Conservation (phyloP, 179 eudicot species). For the Silene coronaria region DNA sequence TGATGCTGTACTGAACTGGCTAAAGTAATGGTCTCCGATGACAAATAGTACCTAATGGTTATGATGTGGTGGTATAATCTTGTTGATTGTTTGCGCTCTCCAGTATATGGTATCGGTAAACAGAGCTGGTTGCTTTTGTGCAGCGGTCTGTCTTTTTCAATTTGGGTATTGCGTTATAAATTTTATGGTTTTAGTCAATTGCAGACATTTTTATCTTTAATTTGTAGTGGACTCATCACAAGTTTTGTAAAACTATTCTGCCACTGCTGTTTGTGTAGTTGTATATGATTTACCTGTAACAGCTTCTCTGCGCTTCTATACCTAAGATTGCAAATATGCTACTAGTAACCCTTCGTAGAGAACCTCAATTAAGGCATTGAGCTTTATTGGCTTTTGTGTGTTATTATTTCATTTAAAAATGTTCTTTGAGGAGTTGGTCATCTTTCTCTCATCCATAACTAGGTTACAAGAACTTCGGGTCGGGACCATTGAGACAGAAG, state of each 20-base stretch:
- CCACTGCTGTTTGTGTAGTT: background rate
- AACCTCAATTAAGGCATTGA: background rate
- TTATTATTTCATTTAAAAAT: conserved; percentile 3
- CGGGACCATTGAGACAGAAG: conserved; percentile 45
- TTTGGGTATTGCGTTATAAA: conserved; percentile 4
- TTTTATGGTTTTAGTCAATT: background rate
- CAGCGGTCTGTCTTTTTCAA: background rate
- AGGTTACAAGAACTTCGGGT: conserved; percentile 68
- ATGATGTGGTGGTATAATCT: background rate
- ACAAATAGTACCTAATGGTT: background rate
- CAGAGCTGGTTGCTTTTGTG: background rate
- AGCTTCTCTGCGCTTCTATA: no score
- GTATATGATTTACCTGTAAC: no score
- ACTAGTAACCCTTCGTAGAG: background rate
- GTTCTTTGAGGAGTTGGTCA: background rate
- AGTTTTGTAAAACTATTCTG: background rate
- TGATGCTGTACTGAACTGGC: background rate
- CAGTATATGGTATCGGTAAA: background rate
- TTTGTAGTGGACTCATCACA: conserved; percentile 3
- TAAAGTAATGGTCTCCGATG: background rate
- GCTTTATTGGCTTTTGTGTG: background rate
- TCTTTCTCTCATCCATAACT: conserved; percentile 22
- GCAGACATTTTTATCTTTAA: background rate
- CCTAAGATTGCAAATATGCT: no score
- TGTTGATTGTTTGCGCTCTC: background rate